phyloP scores from a whole-genome alignment of 805 yeast genomes.

The Lachancea quebecensis region DNA sequence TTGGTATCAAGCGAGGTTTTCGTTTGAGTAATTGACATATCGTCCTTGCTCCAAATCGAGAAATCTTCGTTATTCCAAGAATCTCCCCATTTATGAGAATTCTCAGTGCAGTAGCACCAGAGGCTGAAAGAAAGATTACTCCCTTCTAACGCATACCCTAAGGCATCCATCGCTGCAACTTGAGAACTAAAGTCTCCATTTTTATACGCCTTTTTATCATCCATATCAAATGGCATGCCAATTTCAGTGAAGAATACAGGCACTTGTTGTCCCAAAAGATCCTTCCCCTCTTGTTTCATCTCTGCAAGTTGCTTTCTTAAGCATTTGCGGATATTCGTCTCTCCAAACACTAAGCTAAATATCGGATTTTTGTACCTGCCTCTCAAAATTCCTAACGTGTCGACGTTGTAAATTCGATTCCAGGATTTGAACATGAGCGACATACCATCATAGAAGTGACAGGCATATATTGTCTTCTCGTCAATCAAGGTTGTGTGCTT shows the following conservation, averaged over 20 bases:
- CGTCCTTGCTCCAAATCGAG: constrained; percentile 75
- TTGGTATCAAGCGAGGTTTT: not conserved
- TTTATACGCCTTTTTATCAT: constrained; percentile 61
- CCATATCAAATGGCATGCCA: constrained; percentile 98
- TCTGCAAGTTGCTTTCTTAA: constrained; percentile 60
- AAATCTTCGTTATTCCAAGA: constrained; percentile 91
- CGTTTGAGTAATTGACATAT: constrained; percentile 19
- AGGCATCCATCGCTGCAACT: constrained; percentile 76
- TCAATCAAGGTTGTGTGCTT: constrained; percentile 50
- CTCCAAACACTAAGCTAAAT: constrained; percentile 76
- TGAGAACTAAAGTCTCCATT: constrained; percentile 68
- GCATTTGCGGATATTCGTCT: constrained; percentile 64
- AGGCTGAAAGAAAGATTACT: constrained; percentile 64
- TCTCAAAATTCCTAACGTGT: constrained; percentile 81
- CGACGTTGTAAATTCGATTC: constrained; percentile 78
- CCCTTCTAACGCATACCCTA: constrained; percentile 72
- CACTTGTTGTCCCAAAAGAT: constrained; percentile 50
- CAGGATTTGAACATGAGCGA: constrained; percentile 87
- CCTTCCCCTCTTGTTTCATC: constrained; percentile 57
- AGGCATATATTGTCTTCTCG: constrained; percentile 62
- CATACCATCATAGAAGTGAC: constrained; percentile 94
- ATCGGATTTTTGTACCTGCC: constrained; percentile 67
- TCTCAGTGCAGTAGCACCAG: constrained; percentile 77
- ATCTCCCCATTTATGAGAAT: constrained; percentile 83
- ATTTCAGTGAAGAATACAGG: constrained; percentile 86